Conservation (phyloP, 2,329 filamentous ascomycete species). For the Myriosclerotinia curreyana region DNA sequence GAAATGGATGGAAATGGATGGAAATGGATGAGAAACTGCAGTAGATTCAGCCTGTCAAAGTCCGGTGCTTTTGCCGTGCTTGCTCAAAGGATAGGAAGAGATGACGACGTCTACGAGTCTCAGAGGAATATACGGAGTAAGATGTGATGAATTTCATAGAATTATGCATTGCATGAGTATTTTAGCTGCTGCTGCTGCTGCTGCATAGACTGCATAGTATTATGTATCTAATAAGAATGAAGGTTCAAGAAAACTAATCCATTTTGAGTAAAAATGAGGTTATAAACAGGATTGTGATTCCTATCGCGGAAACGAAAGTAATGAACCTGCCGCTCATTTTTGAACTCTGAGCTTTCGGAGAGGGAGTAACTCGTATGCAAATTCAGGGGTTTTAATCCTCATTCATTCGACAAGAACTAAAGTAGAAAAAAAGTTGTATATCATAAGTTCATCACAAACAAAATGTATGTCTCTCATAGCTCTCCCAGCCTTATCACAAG, state of each 20-base stretch:
- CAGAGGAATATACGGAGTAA: not conserved
- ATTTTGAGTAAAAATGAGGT: slow-evolving; percentile 6
- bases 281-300: slow-evolving; percentile 7
- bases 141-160: slow-evolving; percentile 5
- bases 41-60: not conserved
- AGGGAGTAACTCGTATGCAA: slow-evolving; percentile 15
- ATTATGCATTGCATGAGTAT: slow-evolving; percentile 6
- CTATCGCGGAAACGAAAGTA: slow-evolving; percentile 9
- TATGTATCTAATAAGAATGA: not conserved
- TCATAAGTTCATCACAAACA: too few relatives aligned
- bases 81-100: slow-evolving; percentile 4
- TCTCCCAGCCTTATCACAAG: not conserved
- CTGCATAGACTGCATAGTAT: too few relatives aligned
- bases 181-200: too few relatives aligned
- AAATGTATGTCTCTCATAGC: too few relatives aligned
- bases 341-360: not conserved
- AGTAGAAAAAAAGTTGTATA: too few relatives aligned
- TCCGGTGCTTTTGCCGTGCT: not conserved
- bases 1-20: too few relatives aligned
- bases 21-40: not conserved
- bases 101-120: slow-evolving; percentile 10
- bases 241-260: slow-evolving; percentile 5
- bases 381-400: not conserved
- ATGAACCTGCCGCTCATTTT: slow-evolving; percentile 16
- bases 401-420: slow-evolving; percentile 12